Evolutionary conservation across 495 filamentous ascomycete genomes (phyloP).

Genomic region (Chaetomidium leptoderma): DNA sequence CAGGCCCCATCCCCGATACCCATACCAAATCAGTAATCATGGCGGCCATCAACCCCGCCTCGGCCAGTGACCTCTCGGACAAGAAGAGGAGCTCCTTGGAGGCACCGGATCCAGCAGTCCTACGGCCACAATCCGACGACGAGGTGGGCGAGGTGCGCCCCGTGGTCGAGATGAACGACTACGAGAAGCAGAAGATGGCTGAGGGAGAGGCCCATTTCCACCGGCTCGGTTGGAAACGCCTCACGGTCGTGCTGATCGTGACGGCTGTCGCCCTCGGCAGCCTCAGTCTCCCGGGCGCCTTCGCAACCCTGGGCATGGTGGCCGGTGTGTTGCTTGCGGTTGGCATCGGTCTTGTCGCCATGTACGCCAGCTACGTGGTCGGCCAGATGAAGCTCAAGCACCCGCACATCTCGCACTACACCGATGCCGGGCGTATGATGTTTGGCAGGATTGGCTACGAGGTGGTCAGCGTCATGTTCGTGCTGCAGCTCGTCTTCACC

Average conservation of each 20-base stretch:
- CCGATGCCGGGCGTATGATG: conserved; percentile 65
- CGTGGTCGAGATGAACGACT: conserved; percentile 31
- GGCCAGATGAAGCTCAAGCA: conserved; percentile 70
- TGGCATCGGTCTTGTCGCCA: conserved; percentile 59
- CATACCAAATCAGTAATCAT: not conserved
- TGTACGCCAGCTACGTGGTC: conserved; percentile 74
- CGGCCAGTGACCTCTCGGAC: not conserved
- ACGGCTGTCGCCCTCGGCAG: conserved; percentile 71
- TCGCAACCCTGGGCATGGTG: conserved; percentile 61
- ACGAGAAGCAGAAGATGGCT: conserved; percentile 38
- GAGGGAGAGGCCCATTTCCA: conserved; percentile 41
- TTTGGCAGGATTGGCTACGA: conserved; percentile 61
- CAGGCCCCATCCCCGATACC: not conserved
- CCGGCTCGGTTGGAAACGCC: conserved; percentile 47
- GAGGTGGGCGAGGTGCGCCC: conserved; percentile 22
- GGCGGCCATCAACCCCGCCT: conserved; percentile 10
- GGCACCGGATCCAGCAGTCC: not conserved
- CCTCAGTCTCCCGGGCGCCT: conserved; percentile 60
- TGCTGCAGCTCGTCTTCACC: conserved; percentile 68
- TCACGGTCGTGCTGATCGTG: conserved; percentile 60
- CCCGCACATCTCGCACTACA: conserved; percentile 68
- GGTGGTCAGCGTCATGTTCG: conserved; percentile 58
- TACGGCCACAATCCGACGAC: conserved; percentile 12
- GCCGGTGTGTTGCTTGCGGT: conserved; percentile 55
- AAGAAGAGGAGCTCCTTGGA: not conserved